Conservation (phyloP, 306 rosid species). For the Herpetospermum pedunculosum region DNA sequence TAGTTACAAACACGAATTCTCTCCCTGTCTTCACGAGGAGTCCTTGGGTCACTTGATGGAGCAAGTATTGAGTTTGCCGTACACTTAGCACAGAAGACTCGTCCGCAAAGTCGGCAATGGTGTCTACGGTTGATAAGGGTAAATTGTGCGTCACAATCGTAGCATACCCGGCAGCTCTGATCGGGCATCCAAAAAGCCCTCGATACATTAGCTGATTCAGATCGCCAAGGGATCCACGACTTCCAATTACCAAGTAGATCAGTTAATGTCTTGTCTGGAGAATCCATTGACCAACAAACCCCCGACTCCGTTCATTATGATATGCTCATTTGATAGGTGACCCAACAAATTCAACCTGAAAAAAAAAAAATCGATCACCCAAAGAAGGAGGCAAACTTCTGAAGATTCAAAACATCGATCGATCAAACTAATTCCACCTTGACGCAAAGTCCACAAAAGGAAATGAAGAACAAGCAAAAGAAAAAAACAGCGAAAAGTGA, state of each 20-base stretch:
- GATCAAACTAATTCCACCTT: background rate
- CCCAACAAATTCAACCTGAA: slow-evolving; percentile 8
- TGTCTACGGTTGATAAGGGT: slow-evolving; percentile 75
- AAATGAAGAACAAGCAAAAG: background rate
- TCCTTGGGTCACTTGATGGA: slow-evolving; percentile 29
- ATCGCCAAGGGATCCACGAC: slow-evolving; percentile 74
- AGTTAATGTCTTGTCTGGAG: slow-evolving; percentile 39
- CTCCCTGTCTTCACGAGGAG: slow-evolving; percentile 48
- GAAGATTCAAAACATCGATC: background rate
- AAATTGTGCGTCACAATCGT: slow-evolving; percentile 86
- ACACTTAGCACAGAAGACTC: slow-evolving; percentile 82
- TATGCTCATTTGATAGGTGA: background rate
- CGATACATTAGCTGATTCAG: slow-evolving; percentile 62
- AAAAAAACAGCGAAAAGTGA: background rate
- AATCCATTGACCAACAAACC: slow-evolving; percentile 49
- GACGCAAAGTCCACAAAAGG: no score
- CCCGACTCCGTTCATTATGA: slow-evolving; percentile 11
- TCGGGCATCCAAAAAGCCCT: slow-evolving; percentile 99
- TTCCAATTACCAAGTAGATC: slow-evolving; percentile 46
- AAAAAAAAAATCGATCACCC: background rate
- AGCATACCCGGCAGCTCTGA: slow-evolving; percentile 79
- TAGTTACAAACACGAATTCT: slow-evolving; percentile 83
- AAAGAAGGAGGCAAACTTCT: background rate
- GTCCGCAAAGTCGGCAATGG: slow-evolving; percentile 93
- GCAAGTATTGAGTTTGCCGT: slow-evolving; percentile 71